Percentiles rank a stretch among this genome's conserved stretches.
Conservation (phyloP, 106 monocot species). For the Apostasia ramifera region DNA sequence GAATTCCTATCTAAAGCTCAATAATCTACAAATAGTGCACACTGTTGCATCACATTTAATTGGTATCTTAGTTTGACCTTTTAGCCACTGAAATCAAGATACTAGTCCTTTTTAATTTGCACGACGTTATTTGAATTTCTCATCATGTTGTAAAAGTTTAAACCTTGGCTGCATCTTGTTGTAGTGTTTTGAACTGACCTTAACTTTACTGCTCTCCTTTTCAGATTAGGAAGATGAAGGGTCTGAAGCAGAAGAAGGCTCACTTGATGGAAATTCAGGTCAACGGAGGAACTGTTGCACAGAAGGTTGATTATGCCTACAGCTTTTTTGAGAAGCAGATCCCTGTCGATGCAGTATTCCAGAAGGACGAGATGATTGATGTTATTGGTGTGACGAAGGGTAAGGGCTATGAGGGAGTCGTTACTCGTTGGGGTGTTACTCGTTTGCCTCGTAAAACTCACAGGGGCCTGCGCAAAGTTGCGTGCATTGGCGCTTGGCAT, state of each 20-base stretch:
- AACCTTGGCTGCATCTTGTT: background rate
- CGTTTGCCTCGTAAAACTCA: constrained; percentile 68
- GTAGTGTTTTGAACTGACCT: background rate
- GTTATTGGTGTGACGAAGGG: constrained; percentile 62
- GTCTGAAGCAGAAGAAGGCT: constrained; percentile 61
- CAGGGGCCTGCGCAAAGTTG: constrained; percentile 56
- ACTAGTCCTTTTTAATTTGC: too few species aligned
- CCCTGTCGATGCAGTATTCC: constrained; percentile 49
- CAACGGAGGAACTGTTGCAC: constrained; percentile 37
- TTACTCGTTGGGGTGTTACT: constrained; percentile 68
- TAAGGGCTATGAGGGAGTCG: constrained; percentile 68
- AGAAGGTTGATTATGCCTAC: constrained; percentile 62
- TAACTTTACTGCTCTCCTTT: background rate
- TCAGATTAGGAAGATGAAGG: constrained; percentile 58
- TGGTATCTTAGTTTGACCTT: too few species aligned
- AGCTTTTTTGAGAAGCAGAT: constrained; percentile 56
- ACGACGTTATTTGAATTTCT: too few species aligned
- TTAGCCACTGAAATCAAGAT: too few species aligned
- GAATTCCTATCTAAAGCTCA: too few species aligned
- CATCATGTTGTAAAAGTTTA: too few species aligned
- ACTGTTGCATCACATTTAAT: too few species aligned
- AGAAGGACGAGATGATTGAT: constrained; percentile 68
- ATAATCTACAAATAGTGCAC: too few species aligned
- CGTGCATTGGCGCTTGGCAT: constrained; percentile 75
- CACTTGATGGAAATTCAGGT: constrained; percentile 72